Base-by-base conservation (phyloP, 2,329 filamentous ascomycete species). In the Dactylellina leptospora region DNA sequence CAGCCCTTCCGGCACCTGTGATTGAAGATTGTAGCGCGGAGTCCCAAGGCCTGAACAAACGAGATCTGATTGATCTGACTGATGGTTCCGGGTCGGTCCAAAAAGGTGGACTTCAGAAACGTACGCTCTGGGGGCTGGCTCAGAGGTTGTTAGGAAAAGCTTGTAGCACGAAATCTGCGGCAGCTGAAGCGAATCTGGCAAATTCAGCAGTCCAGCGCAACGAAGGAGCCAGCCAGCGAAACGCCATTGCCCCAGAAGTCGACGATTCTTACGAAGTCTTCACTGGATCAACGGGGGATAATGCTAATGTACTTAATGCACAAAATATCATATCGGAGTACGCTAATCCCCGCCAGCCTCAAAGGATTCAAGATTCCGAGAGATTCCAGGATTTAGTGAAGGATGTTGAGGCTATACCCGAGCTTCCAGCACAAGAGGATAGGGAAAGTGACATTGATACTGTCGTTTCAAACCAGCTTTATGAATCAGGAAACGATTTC, bases 31-130 rank as follows among this genome's bases (percentile, higher is more conserved):
- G 59, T 18, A 27, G 23, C n/a, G 13, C 36, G 28, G 59, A 59
- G 25, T 13, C 50, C 5, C 50, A 45, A 13, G 40, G 16, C 22
- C 10, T 71, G 13, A 27, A 53, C 38, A 71, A 71, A 44, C 66
- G 66, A 16, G 58, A 71, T 53, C 40, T 50, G n/a, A 44, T 55
- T 11, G 48, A 55, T 30, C 56, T 56, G 13, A 8, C 45, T 3
- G 51, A 53, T 22, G 30, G 56, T 4, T 42, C 55, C 28, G 23
- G 44, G 22, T 48, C 51, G 5, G 50, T 66, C 36, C 58, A 53
- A 42, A 62, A 54, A 25, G 6, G 47, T 1, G 47, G 47, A 3
- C 58, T 61, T 10, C 25, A 47, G 16, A 59, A 59, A 18, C 54
- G 54, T n/a, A 47, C 42, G 9, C n/a, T 55, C 3, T 60, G 16